Evolutionary conservation across 495 filamentous ascomycete genomes (phyloP).

Genomic region (Filosporella fistucella): DNA sequence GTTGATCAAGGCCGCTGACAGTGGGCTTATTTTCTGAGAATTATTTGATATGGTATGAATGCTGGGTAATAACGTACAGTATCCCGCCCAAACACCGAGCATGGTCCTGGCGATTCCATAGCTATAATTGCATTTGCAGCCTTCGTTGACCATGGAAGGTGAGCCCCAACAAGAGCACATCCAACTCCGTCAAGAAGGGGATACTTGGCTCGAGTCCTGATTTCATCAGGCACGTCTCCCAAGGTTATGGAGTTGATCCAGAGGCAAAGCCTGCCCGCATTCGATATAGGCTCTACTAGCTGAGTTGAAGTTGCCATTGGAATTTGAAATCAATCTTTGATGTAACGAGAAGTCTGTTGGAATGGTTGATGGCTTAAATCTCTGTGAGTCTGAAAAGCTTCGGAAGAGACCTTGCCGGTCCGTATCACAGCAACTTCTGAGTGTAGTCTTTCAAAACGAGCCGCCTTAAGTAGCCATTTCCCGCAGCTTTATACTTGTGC

Average conservation of each 20-base stretch:
- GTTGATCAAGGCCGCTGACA: constrained; percentile 37
- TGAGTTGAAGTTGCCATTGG: no score
- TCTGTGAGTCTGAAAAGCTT: no score
- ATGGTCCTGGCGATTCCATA: constrained; percentile 31
- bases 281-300: no score
- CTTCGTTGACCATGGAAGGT: constrained; percentile 35
- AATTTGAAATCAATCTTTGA: no score
- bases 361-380: no score
- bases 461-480: no score
- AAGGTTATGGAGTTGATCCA: constrained; percentile 22
- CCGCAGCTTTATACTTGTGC: no score
- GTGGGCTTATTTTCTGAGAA: constrained; percentile 18
- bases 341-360: no score
- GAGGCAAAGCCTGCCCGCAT: constrained; percentile 22
- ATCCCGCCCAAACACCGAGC: constrained; percentile 29
- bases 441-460: no score
- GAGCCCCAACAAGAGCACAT: constrained; percentile 36
- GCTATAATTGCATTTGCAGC: constrained; percentile 29
- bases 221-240: constrained; percentile 19
- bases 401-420: no score
- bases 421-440: no score
- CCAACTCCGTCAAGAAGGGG: constrained; percentile 40
- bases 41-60: constrained; percentile 1
- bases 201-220: constrained; percentile 32
- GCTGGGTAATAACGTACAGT: background rate